These are phyloP conservation scores for Populus hybrid DNA, from an alignment of 441 rosid genomes.

Conservation along the genomic window DNA sequence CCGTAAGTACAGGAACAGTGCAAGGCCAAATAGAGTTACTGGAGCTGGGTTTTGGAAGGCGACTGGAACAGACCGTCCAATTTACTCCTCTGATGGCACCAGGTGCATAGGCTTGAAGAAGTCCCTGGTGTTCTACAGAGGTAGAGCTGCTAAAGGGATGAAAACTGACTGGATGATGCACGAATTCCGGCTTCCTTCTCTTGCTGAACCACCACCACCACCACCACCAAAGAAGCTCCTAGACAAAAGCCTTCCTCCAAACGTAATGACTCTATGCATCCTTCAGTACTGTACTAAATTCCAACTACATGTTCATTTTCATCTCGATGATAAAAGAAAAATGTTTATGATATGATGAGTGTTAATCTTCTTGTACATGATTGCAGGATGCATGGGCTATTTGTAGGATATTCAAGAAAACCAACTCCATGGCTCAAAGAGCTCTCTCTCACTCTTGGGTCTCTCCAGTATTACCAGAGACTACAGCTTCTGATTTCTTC, in stretches of 20 bases:
- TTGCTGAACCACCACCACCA: constrained; percentile 42
- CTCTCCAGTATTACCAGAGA: constrained; percentile 30
- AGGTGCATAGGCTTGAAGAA: constrained; percentile 88
- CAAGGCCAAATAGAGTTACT: constrained; percentile 85
- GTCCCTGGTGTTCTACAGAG: constrained; percentile 86
- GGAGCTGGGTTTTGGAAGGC: constrained; percentile 98
- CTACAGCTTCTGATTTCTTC: constrained; percentile 27
- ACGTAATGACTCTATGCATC: constrained; percentile 33
- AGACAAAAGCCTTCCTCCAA: constrained; percentile 54
- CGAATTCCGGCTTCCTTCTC: constrained; percentile 85
- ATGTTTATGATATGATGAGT: neutral
- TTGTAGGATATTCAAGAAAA: constrained; percentile 93
- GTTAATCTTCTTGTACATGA: neutral
- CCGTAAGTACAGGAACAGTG: constrained; percentile 83
- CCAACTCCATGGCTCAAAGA: constrained; percentile 71
- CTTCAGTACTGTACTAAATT: neutral
- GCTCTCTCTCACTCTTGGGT: constrained; percentile 65
- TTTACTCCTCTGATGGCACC: constrained; percentile 68
- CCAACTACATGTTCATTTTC: neutral
- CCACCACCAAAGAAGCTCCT: constrained; percentile 58
- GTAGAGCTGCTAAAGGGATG: constrained; percentile 92
- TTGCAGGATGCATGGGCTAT: constrained; percentile 95
- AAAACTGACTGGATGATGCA: constrained; percentile 99
- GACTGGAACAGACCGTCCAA: constrained; percentile 90
- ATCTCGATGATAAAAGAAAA: too few species aligned